Evolutionary conservation across 148 eudicot species (phyloP).

Genomic region (Beta vulgaris): DNA sequence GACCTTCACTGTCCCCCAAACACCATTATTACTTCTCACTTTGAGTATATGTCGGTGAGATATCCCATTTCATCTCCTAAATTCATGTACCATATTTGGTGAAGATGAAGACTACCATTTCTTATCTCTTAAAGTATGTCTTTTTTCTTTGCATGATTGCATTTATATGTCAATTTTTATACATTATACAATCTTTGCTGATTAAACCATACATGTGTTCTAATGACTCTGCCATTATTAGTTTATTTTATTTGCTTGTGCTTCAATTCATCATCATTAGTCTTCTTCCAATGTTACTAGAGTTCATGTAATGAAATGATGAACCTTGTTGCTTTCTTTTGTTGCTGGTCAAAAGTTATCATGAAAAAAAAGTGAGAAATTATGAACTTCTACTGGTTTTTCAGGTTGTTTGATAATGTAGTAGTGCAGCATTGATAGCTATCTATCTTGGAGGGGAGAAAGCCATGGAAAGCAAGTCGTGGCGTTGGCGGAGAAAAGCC

Average conservation of each 20-base stretch:
- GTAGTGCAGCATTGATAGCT: constrained; percentile 6
- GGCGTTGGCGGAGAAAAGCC: constrained; percentile 66
- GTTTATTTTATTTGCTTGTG: constrained; percentile 18
- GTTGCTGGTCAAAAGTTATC: not conserved
- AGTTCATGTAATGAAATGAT: constrained; percentile 9
- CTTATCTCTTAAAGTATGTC: not conserved
- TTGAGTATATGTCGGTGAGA: constrained; percentile 22
- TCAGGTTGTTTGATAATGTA: constrained; percentile 9
- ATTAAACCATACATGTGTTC: constrained; percentile 1
- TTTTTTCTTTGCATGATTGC: not conserved
- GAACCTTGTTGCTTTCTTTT: not conserved
- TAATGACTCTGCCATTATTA: constrained; percentile 4
- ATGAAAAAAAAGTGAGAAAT: not conserved
- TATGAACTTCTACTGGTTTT: not conserved
- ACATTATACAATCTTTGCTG: not conserved
- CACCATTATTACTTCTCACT: constrained; percentile 23
- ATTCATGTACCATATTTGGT: not conserved
- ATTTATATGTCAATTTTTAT: not conserved
- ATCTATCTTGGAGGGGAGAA: not conserved
- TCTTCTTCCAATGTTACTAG: constrained; percentile 4
- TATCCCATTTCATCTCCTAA: not conserved
- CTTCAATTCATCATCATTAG: constrained; percentile 28
- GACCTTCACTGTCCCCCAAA: constrained; percentile 3
- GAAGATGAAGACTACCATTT: not conserved
- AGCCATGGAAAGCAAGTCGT: constrained; percentile 63